These are phyloP conservation scores for Pseudopithomyces chartarum DNA, from an alignment of 2,329 filamentous ascomycete species.

Conservation along the genomic window DNA sequence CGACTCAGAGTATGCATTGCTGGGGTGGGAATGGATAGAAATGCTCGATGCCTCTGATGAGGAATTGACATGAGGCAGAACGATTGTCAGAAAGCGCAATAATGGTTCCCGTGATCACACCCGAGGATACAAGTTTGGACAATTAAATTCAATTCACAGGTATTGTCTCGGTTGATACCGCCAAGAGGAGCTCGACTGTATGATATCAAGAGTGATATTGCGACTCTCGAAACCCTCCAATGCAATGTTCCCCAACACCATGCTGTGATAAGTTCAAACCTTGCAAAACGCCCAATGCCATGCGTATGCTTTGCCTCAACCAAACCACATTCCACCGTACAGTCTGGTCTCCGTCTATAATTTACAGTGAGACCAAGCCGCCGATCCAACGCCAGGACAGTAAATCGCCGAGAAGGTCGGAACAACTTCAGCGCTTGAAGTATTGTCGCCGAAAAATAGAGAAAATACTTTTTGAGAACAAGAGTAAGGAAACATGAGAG, in stretches of 20 bases:
- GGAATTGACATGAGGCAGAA: no score
- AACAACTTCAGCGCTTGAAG: constrained; percentile 39
- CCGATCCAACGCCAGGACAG: constrained; percentile 5
- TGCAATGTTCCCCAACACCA: constrained; percentile 5
- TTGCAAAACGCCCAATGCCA: constrained; percentile 3
- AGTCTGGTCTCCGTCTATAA: constrained; percentile 1
- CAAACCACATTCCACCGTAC: background rate
- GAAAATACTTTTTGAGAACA: background rate
- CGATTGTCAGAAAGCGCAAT: no score
- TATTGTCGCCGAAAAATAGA: constrained; percentile 15
- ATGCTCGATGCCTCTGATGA: no score
- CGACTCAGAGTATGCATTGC: no score
- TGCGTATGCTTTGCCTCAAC: background rate
- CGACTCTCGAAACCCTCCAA: background rate
- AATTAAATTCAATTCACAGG: no score
- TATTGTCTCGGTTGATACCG: no score
- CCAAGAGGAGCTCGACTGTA: background rate
- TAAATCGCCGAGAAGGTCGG: constrained; percentile 9
- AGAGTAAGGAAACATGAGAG: background rate
- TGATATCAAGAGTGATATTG: background rate
- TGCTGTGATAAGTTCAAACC: constrained; percentile 1
- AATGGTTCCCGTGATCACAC: no score
- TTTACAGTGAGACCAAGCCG: background rate
- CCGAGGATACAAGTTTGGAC: no score
- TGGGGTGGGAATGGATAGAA: no score